A percentile compares a stretch with the other conserved stretches of the same genome.
Conservation (phyloP, 768 basidiomycete species). For the Rhizopogon vesiculosus region DNA sequence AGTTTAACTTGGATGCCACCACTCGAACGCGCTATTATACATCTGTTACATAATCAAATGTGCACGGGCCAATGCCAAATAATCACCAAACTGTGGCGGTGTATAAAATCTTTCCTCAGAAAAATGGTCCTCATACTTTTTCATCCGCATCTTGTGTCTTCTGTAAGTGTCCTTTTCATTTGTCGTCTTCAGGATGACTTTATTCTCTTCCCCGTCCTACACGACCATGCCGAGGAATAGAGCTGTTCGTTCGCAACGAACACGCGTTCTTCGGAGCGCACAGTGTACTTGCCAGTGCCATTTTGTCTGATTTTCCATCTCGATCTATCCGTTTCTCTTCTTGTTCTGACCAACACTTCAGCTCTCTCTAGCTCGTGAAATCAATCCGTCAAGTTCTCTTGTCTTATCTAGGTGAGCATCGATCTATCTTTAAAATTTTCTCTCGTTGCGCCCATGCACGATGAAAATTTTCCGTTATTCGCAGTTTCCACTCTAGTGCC, state of each 20-base stretch:
- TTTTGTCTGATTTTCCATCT: constrained; percentile 59
- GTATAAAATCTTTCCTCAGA: constrained; percentile 19
- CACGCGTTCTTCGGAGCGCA: constrained; percentile 53
- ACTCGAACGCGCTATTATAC: constrained; percentile 8
- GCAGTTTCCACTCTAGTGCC: constrained; percentile 83
- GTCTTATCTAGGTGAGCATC: constrained; percentile 18
- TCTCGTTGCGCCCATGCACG: constrained; percentile 25
- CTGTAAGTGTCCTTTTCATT: not conserved
- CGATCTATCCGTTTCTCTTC: not conserved
- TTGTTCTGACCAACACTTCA: constrained; percentile 11
- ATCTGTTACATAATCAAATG: constrained; percentile 17
- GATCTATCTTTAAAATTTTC: constrained; percentile 2
- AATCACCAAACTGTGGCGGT: constrained; percentile 15
- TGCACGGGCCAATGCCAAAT: constrained; percentile 29
- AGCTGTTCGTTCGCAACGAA: constrained; percentile 77
- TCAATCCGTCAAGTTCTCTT: not conserved
- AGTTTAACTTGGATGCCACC: not conserved
- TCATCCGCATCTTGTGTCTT: constrained; percentile 11
- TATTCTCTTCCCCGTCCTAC: constrained; percentile 91
- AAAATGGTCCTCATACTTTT: not conserved
- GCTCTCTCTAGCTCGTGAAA: not conserved
- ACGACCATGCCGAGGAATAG: constrained; percentile 86
- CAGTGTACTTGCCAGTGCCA: constrained; percentile 88
- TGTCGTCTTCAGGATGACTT: constrained; percentile 47
- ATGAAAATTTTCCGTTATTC: constrained; percentile 71